A percentile compares a stretch with the other conserved stretches of the same genome.
Conservation (phyloP, 148 eudicot genomes). For the Suaeda aralocaspica region DNA sequence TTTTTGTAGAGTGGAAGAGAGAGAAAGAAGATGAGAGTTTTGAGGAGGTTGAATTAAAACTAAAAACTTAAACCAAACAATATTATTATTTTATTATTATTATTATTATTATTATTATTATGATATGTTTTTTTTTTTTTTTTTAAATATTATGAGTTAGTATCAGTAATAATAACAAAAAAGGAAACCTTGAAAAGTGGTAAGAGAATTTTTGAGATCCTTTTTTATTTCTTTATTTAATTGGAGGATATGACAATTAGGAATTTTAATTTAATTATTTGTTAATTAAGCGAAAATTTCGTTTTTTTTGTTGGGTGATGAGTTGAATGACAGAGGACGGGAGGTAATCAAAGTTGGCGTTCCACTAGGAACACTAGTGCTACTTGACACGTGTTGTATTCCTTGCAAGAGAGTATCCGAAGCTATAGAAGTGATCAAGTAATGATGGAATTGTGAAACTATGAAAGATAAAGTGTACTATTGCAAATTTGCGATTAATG, state of each 20-base stretch:
- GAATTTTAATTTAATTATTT: background rate
- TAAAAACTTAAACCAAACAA: background rate
- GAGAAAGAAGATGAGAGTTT: conserved; percentile 20
- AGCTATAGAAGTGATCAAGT: background rate
- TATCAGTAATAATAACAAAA: too few relatives aligned
- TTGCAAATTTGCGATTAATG: too few relatives aligned
- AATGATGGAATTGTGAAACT: too few relatives aligned
- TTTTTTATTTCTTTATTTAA: background rate
- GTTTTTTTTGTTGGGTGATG: background rate
- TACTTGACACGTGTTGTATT: background rate
- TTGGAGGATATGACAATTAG: background rate
- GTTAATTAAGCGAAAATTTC: background rate
- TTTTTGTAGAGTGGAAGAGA: conserved; percentile 13
- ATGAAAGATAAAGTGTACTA: too few relatives aligned
- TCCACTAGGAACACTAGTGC: conserved; percentile 12
- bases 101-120: too few relatives aligned
- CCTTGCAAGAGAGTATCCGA: background rate
- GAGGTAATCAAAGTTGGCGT: conserved; percentile 19
- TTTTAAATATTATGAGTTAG: too few relatives aligned
- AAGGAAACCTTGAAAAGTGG: conserved; percentile 15
- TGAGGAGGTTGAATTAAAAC: conserved; percentile 11
- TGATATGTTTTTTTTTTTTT: too few relatives aligned
- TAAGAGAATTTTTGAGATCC: background rate
- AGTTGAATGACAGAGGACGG: background rate
- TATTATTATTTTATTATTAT: background rate